Base-by-base conservation (phyloP, 208 protist genomes). In the Leishmania mexicana region DNA sequence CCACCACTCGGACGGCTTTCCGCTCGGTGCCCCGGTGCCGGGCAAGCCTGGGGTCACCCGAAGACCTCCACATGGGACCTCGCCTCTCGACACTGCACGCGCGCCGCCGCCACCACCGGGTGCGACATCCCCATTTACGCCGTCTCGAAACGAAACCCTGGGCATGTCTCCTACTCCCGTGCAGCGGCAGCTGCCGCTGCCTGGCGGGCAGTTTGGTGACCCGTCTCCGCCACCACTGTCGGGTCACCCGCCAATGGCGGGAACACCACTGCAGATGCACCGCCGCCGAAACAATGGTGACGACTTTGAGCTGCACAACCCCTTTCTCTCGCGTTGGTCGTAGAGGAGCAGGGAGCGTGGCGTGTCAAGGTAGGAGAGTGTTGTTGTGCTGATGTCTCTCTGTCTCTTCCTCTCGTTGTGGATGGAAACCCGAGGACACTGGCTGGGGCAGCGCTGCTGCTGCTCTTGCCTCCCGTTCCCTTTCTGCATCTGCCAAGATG, bases 311-410 rank as follows among this genome's bases (percentile, higher is more conserved):
- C 74, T 96, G 70, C 88, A 85, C 38, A 96, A 96, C 64, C 93
- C 91, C 24, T 95, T 96, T 82, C 82, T 96, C 54, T 89, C 87
- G 58, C 89, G 89, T 8, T 96, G 93, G 93, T 83, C 87, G 2
- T 88, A 86, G 77, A 81, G 60, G 45, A 1, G 10, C 2, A 11
- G 71, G 45, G 11, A 15, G 3, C 19, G 42, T 19, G 40, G 28
- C 8, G 42, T 11, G 1, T n/a, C 24, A 15, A 47, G 70, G 45
- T 53, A 74, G 24, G 8, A 53, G 24, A 54, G 35, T 76, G 49
- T 47, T 58, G 5, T 15, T 74, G 35, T 35, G 68, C 49, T 76
- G 15, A 3, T 19, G 21, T 45, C 31, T 76, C 3, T 57, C 51
- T 40, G 40, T 45, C 24, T 75, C 31, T 17, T 8, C 17, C n/a